These are phyloP conservation scores for Cladosporium sp. DNA, from an alignment of 2,329 filamentous ascomycete genomes.

Conservation along the genomic window DNA sequence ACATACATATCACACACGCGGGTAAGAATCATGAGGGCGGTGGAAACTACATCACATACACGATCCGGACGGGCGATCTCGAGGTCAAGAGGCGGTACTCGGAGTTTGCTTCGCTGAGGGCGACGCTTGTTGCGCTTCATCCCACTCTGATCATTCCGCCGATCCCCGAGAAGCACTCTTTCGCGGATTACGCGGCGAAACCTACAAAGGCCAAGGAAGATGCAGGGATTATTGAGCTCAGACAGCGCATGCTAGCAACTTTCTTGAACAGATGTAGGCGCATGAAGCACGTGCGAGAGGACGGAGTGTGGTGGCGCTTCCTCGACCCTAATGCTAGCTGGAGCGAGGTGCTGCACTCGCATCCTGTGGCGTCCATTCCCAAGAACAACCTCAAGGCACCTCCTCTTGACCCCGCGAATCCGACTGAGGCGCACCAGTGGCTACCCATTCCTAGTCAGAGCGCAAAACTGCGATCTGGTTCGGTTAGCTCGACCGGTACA, in stretches of 20 bases:
- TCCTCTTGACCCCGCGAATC: conserved; percentile 92
- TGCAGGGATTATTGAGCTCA: conserved; percentile 90
- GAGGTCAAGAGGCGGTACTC: conserved; percentile 95
- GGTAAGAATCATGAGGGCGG: conserved; percentile 93
- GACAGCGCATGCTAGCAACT: conserved; percentile 94
- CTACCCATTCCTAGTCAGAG: conserved; percentile 83
- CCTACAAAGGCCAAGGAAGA: conserved; percentile 98
- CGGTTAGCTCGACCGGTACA: conserved; percentile 52
- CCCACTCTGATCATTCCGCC: conserved; percentile 94
- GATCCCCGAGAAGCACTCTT: conserved; percentile 97
- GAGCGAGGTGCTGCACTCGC: conserved; percentile 89
- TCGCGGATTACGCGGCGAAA: conserved; percentile 97
- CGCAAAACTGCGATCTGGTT: conserved; percentile 72
- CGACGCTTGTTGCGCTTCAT: conserved; percentile 86
- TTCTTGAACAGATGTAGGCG: conserved; percentile 90
- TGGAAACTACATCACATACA: conserved; percentile 94
- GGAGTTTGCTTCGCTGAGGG: conserved; percentile 88
- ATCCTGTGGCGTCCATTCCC: conserved; percentile 85
- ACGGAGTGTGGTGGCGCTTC: conserved; percentile 97
- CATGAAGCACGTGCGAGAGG: conserved; percentile 88
- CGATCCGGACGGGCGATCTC: conserved; percentile 90
- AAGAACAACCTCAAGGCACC: conserved; percentile 94
- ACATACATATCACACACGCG: conserved; percentile 89
- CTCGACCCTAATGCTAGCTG: conserved; percentile 97
- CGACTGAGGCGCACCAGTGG: conserved; percentile 79